phyloP scores from a whole-genome alignment of 2,329 filamentous ascomycete genomes.

The Neopestalotiopsis rosae region DNA sequence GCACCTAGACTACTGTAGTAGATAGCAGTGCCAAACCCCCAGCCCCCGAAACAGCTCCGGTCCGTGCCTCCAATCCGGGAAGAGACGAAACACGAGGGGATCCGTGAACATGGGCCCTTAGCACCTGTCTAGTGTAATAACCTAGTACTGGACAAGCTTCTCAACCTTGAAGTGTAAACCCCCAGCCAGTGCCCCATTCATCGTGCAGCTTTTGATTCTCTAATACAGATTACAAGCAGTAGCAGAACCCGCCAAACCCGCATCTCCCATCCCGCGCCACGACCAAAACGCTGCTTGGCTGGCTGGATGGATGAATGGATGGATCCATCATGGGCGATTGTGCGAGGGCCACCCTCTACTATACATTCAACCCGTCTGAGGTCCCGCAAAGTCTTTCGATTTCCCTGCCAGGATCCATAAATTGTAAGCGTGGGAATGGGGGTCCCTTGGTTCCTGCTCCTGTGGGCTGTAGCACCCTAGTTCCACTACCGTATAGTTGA shows the following conservation, averaged over 20 bases:
- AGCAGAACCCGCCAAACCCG: too few relatives aligned
- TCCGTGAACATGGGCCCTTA: not conserved
- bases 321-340: too few relatives aligned
- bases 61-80: not conserved
- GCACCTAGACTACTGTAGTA: too few relatives aligned
- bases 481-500: constrained; percentile 3
- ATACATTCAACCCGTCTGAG: not conserved
- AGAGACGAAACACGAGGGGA: not conserved
- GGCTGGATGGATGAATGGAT: too few relatives aligned
- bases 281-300: too few relatives aligned
- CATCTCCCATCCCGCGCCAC: too few relatives aligned
- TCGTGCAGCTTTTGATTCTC: too few relatives aligned
- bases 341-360: too few relatives aligned
- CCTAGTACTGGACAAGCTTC: not conserved
- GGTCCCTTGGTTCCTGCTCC: not conserved
- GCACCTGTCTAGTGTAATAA: not conserved
- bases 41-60: not conserved
- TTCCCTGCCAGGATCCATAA: not conserved
- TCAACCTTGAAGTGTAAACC: not conserved
- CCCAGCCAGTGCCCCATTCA: too few relatives aligned
- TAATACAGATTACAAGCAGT: too few relatives aligned
- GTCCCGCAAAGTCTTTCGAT: not conserved
- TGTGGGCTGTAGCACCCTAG: constrained; percentile 2
- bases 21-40: not conserved
- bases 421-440: not conserved